A percentile compares a stretch with the other conserved stretches of the same genome.
Conservation (phyloP, 2,329 filamentous ascomycete genomes). For the Mycosphaerelloides madeirae region DNA sequence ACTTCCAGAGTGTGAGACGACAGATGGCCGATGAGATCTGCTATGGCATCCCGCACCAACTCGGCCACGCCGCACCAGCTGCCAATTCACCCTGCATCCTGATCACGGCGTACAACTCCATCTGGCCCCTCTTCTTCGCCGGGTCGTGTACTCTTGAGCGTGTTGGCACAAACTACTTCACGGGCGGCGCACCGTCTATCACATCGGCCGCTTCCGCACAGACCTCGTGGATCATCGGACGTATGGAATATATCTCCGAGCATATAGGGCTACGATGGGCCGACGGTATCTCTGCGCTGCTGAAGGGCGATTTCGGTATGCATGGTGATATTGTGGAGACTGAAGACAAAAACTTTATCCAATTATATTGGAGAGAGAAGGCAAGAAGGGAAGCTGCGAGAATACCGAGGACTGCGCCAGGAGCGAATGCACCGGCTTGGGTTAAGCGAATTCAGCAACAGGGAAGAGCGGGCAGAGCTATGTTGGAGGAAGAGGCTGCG, state of each 20-base stretch:
- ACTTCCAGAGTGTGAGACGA: constrained; percentile 25
- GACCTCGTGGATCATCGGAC: constrained; percentile 28
- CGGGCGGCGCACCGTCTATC: constrained; percentile 5
- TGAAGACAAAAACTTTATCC: background rate
- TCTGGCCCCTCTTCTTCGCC: constrained; percentile 34
- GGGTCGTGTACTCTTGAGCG: constrained; percentile 30
- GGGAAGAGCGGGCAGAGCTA: too few relatives aligned
- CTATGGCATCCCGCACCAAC: constrained; percentile 20
- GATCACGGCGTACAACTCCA: constrained; percentile 26
- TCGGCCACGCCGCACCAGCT: constrained; percentile 26
- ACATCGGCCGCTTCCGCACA: constrained; percentile 25
- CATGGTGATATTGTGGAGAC: background rate
- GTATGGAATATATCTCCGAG: constrained; percentile 28
- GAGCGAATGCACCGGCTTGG: background rate
- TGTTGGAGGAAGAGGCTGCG: too few relatives aligned
- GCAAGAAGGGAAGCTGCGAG: too few relatives aligned
- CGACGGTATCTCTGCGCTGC: constrained; percentile 26
- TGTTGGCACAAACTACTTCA: constrained; percentile 11
- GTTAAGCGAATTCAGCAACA: background rate
- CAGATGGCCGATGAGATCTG: constrained; percentile 32
- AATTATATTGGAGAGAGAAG: background rate
- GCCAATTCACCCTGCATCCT: constrained; percentile 23
- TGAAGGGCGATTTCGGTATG: constrained; percentile 27
- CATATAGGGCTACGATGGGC: constrained; percentile 28
- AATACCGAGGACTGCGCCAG: too few relatives aligned